These are phyloP conservation scores for Stagonosporopsis tanaceti DNA, from an alignment of 2,329 filamentous ascomycete species.

Conservation along the genomic window DNA sequence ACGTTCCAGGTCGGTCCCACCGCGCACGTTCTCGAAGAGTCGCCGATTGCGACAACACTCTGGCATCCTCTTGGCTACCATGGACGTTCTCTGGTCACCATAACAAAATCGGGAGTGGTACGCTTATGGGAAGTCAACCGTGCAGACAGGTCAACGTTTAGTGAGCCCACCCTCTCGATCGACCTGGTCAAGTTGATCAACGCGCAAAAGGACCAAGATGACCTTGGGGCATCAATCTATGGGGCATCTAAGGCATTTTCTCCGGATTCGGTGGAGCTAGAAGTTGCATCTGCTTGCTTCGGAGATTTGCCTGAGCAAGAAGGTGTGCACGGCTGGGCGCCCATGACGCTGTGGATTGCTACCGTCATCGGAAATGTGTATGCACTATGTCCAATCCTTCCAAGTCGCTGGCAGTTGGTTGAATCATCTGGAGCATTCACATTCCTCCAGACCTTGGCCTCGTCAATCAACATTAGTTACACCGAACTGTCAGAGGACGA, in stretches of 20 bases:
- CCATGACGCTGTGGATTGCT: constrained; percentile 97
- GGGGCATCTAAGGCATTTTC: constrained; percentile 84
- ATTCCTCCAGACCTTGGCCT: constrained; percentile 81
- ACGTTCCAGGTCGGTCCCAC: constrained; percentile 93
- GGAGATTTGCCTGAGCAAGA: constrained; percentile 69
- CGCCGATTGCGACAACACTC: constrained; percentile 78
- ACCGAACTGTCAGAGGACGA: constrained; percentile 38
- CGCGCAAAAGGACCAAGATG: constrained; percentile 80
- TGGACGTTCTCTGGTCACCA: constrained; percentile 82
- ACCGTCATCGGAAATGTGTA: constrained; percentile 95
- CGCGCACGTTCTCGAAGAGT: constrained; percentile 86
- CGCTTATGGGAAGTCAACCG: constrained; percentile 89
- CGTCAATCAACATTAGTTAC: constrained; percentile 78
- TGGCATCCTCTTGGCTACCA: constrained; percentile 94
- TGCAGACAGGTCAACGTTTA: constrained; percentile 87
- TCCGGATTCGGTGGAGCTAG: constrained; percentile 89
- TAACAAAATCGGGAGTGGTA: constrained; percentile 87
- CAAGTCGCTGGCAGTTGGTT: constrained; percentile 77
- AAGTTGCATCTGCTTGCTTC: constrained; percentile 90
- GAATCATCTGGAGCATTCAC: constrained; percentile 60
- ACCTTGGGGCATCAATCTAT: constrained; percentile 79
- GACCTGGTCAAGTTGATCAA: constrained; percentile 90
- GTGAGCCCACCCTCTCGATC: constrained; percentile 80
- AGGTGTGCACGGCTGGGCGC: constrained; percentile 77
- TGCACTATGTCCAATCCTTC: constrained; percentile 87